Evolutionary conservation across 2,329 filamentous ascomycete species (phyloP).

Genomic region (Epichloe sp.): DNA sequence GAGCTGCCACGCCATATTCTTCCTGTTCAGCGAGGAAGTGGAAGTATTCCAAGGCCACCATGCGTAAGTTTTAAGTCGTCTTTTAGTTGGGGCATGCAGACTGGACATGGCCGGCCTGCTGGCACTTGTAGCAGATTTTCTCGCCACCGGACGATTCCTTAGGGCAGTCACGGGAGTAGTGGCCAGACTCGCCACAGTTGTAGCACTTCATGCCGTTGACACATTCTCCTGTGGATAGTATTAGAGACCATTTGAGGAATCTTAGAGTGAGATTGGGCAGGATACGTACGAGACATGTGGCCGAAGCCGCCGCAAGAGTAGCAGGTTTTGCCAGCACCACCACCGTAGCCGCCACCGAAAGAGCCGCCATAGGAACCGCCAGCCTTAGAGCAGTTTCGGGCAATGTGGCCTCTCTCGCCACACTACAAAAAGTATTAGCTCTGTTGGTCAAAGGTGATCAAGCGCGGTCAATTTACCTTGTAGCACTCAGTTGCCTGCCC

Average conservation of each 20-base stretch:
- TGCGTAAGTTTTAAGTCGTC: neutral
- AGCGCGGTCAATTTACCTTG: slow-evolving; percentile 40
- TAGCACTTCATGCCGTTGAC: slow-evolving; percentile 99
- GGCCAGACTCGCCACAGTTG: slow-evolving; percentile 91
- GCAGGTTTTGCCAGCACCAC: slow-evolving; percentile 66
- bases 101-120: slow-evolving; percentile 78
- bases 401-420: slow-evolving; percentile 91
- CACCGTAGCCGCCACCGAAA: slow-evolving; percentile 27
- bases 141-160: slow-evolving; percentile 77
- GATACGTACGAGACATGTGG: slow-evolving; percentile 71
- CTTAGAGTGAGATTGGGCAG: too few relatives aligned
- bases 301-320: slow-evolving; percentile 96
- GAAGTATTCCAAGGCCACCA: slow-evolving; percentile 11
- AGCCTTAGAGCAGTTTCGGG: slow-evolving; percentile 69
- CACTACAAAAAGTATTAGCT: slow-evolving; percentile 39
- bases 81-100: slow-evolving; percentile 71
- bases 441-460: too few relatives aligned
- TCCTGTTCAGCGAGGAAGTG: slow-evolving; percentile 12
- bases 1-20: slow-evolving; percentile 27
- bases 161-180: slow-evolving; percentile 91
- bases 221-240: slow-evolving; percentile 55
- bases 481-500: slow-evolving; percentile 64
- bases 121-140: slow-evolving; percentile 98
- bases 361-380: slow-evolving; percentile 32
- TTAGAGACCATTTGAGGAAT: slow-evolving; percentile 6